Conservation (phyloP, 2,329 filamentous ascomycete genomes). For the Byssochlamys sp. region DNA sequence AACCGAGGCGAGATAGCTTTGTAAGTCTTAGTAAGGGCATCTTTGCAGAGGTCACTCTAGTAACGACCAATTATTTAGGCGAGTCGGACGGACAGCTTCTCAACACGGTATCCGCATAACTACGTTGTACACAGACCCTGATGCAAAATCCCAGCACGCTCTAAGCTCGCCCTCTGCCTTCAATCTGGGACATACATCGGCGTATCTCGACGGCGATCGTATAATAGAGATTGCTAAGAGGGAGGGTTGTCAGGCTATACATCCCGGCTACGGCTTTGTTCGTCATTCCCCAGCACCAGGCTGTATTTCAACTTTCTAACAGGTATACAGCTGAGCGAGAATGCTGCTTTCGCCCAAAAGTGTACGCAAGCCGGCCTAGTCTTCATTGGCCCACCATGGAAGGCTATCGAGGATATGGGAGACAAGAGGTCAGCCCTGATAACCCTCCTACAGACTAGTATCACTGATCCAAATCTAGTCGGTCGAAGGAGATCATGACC, state of each 20-base stretch:
- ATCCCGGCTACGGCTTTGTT: conserved; percentile 86
- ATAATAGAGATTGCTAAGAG: conserved; percentile 83
- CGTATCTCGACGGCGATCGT: conserved; percentile 84
- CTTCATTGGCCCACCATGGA: conserved; percentile 81
- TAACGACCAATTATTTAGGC: conserved; percentile 31
- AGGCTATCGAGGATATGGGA: conserved; percentile 74
- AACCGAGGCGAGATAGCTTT: conserved; percentile 96
- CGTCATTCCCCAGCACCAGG: conserved; percentile 11
- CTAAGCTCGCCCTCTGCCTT: conserved; percentile 73
- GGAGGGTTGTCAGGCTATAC: conserved; percentile 79
- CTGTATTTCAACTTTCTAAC: conserved; percentile 1
- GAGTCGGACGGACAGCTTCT: conserved; percentile 79
- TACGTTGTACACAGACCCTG: conserved; percentile 88
- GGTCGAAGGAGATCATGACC: conserved; percentile 94
- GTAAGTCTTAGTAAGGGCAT: conserved; percentile 21
- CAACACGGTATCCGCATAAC: conserved; percentile 86
- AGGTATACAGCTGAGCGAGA: conserved; percentile 61
- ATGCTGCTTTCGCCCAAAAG: conserved; percentile 76
- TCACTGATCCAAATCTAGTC: conserved; percentile 27
- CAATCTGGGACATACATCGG: conserved; percentile 70
- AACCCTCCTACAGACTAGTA: neutral
- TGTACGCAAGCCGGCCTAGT: conserved; percentile 83
- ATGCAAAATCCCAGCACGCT: conserved; percentile 79
- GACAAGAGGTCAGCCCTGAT: conserved; percentile 60
- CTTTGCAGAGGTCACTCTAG: conserved; percentile 3